Percentiles rank a stretch among this genome's conserved stretches.
These are phyloP conservation scores for Zygosaccharomyces bisporus DNA, from an alignment of 805 yeast species.

Conservation along the genomic window DNA sequence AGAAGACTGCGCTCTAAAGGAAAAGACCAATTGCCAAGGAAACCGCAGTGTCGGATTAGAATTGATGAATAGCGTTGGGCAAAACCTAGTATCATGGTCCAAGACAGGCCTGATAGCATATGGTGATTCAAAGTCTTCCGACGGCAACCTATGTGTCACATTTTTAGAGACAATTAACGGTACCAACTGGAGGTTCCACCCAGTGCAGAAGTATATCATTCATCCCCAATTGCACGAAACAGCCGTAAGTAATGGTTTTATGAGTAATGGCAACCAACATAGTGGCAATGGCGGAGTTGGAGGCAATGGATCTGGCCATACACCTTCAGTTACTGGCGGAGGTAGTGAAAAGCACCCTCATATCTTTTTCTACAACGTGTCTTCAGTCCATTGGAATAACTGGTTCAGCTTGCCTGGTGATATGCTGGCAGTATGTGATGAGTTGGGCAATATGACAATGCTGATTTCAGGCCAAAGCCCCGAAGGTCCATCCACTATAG, in stretches of 20 bases:
- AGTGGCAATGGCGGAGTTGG: slow-evolving; percentile 13
- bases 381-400: slow-evolving; percentile 66
- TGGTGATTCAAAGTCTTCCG: slow-evolving; percentile 39
- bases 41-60: slow-evolving; percentile 1
- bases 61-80: slow-evolving; percentile 19
- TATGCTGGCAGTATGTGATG: slow-evolving; percentile 78
- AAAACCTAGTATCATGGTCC: slow-evolving; percentile 62
- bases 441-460: slow-evolving; percentile 60
- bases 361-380: slow-evolving; percentile 38
- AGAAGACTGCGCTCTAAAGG: slow-evolving; percentile 4
- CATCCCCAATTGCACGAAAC: slow-evolving; percentile 34
- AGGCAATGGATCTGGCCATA: slow-evolving; percentile 10
- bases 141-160: slow-evolving; percentile 50
- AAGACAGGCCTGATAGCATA: slow-evolving; percentile 81
- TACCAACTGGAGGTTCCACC: slow-evolving; percentile 69
- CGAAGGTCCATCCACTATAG: slow-evolving; percentile 33
- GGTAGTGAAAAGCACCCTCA: slow-evolving; percentile 21
- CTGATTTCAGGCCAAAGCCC: slow-evolving; percentile 48
- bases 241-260: slow-evolving; percentile 12
- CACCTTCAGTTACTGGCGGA: slow-evolving; percentile 15
- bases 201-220: slow-evolving; percentile 32
- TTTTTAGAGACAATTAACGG: slow-evolving; percentile 76
- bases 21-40: not conserved
- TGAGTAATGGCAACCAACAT: slow-evolving; percentile 14
- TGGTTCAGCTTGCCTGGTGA: slow-evolving; percentile 51